These are phyloP conservation scores for Chalciporus piperatus DNA, from an alignment of 768 basidiomycete genomes.

Conservation along the genomic window DNA sequence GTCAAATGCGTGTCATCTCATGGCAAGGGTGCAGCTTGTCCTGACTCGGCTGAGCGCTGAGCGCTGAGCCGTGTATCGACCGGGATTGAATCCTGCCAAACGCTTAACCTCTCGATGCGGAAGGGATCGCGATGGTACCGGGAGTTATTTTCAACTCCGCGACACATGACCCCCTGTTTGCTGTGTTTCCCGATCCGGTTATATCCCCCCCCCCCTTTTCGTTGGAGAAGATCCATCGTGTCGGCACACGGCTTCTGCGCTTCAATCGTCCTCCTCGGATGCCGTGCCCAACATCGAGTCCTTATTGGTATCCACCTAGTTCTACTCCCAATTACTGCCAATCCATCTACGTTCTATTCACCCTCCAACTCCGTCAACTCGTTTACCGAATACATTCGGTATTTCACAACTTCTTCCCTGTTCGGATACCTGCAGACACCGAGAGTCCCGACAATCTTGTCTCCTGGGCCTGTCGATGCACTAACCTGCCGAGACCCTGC, in stretches of 20 bases:
- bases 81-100: too few species aligned
- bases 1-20: not conserved
- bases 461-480: not conserved
- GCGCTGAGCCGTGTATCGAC: not conserved
- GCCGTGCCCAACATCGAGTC: slow-evolving; percentile 4
- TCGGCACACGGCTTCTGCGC: not conserved
- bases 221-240: not conserved
- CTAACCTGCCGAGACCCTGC: not conserved
- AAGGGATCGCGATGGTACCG: slow-evolving; percentile 26
- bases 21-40: not conserved
- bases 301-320: too few species aligned
- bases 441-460: not conserved
- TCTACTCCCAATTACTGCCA: not conserved
- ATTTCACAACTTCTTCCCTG: not conserved
- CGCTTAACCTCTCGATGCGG: slow-evolving; percentile 10
- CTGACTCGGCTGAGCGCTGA: too few species aligned
- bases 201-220: not conserved
- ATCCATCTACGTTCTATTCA: not conserved
- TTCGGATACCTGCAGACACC: not conserved
- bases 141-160: slow-evolving; percentile 24
- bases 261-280: slow-evolving; percentile 24
- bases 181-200: slow-evolving; percentile 1
- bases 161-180: not conserved
- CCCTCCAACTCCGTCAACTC: too few species aligned
- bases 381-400: not conserved